Evolutionary conservation across 768 basidiomycete genomes (phyloP), one percentile per base, ranked within the genome.

Genomic region (Chiua virens): DNA sequence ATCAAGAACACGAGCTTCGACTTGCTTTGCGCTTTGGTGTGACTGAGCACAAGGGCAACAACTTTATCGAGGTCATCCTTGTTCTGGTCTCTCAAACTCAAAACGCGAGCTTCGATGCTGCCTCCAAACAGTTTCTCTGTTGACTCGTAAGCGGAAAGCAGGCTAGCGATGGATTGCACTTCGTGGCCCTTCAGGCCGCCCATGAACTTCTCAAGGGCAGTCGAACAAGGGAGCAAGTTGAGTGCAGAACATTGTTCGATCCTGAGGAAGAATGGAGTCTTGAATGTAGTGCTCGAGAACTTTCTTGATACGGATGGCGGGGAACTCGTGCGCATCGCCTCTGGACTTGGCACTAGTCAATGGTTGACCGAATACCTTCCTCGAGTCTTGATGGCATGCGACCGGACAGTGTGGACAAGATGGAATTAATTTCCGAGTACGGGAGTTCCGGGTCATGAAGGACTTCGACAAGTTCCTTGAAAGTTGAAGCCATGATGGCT

Each of bases 71-170:
- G 82, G 58, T 93, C 79, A 55, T 94, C 92, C 74, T 95, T 96
- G 77, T 95, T 71, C 60, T 93, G 86, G 45, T 98, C 97, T 48
- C 97, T 83, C 36, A 99, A 81, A 45, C 85, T 80, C 51, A 98
- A 78, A 44, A 98, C 87, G 36, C 94, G 85, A 43, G 92, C 87
- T 71, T 98, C 95, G 56, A 97, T 94, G 64, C 89, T 89, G 37
- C 93, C 94, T 38, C 91, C 90, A 63, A 99, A 99, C 14, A 98
- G 71, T 66, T 86, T 89, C 73, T 98, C 96, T 1, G 94, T 94
- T 45, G 82, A 77, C 60, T 83, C 87, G 64, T 97, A 98, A 45
- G 81, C 79, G 35, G 77, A 81, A 49, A 99, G 75, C 55, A 98
- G 76, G 46, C 73, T 74, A 1, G 93, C 91, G 52, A 97, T 79